Conservation (phyloP, 352 stramenopile species). For the Aphanomyces cochlioides region DNA sequence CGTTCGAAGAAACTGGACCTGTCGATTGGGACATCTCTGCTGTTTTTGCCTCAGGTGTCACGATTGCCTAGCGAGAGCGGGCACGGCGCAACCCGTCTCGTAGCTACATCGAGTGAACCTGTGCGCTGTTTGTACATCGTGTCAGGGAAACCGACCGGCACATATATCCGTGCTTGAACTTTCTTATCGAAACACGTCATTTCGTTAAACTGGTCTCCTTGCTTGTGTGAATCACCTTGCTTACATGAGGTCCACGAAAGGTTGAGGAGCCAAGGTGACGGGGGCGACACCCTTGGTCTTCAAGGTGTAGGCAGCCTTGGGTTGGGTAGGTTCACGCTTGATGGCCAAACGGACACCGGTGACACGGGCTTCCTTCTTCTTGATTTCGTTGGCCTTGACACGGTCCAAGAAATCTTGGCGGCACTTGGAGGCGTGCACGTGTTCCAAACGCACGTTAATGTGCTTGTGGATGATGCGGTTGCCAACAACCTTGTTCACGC, state of each 20-base stretch:
- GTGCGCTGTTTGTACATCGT: neutral
- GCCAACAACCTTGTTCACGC: slow-evolving; percentile 98
- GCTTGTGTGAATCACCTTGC: neutral
- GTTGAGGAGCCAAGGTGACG: slow-evolving; percentile 97
- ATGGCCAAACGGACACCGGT: slow-evolving; percentile 89
- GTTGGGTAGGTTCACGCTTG: slow-evolving; percentile 93
- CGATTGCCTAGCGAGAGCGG: no score
- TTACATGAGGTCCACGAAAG: slow-evolving; percentile 99
- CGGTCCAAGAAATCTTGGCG: slow-evolving; percentile 97
- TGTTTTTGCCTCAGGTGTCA: no score
- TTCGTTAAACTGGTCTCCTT: slow-evolving; percentile 20
- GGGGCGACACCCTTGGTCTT: slow-evolving; percentile 84
- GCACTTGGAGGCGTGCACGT: slow-evolving; percentile 98
- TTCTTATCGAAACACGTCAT: slow-evolving; percentile 21
- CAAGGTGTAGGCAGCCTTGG: slow-evolving; percentile 95
- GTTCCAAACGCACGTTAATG: slow-evolving; percentile 99
- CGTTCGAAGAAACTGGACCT: no score
- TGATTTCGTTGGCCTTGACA: slow-evolving; percentile 97
- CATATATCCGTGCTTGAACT: neutral
- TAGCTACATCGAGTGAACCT: no score
- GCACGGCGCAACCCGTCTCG: no score
- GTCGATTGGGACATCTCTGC: no score
- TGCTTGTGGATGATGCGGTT: slow-evolving; percentile 99
- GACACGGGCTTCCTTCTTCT: slow-evolving; percentile 95
- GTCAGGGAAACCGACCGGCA: neutral